Conservation (phyloP, 768 basidiomycete species). For the Tulasnella sp. region DNA sequence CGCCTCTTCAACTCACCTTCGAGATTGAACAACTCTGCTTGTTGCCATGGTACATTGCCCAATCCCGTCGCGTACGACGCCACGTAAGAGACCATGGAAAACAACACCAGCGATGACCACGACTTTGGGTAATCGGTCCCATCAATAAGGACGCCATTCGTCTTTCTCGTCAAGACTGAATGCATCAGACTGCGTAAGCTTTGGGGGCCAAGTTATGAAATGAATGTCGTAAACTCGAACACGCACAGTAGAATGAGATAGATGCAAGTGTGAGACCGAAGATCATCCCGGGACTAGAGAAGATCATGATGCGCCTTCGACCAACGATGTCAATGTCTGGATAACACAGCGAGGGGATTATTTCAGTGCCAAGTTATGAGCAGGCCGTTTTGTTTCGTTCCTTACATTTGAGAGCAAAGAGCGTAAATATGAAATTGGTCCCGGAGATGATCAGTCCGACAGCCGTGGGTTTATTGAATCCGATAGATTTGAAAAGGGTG, state of each 20-base stretch:
- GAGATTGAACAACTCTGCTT: constrained; percentile 71
- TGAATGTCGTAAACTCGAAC: too few species aligned
- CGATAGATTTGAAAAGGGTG: constrained; percentile 68
- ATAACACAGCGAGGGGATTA: constrained; percentile 6
- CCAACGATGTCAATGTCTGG: constrained; percentile 56
- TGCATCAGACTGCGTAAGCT: background rate
- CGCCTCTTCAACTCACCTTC: constrained; percentile 41
- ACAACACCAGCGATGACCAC: constrained; percentile 60
- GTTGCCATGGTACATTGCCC: constrained; percentile 80
- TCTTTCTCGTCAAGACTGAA: constrained; percentile 50
- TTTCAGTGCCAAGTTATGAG: background rate
- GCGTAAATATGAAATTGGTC: constrained; percentile 69
- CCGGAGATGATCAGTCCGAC: constrained; percentile 70
- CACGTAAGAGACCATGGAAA: constrained; percentile 76
- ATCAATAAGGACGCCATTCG: constrained; percentile 48
- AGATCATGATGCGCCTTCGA: constrained; percentile 57
- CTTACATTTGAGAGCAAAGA: constrained; percentile 51
- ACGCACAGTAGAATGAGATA: constrained; percentile 54
- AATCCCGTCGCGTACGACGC: constrained; percentile 71
- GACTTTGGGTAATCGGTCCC: constrained; percentile 46
- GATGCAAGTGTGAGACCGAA: constrained; percentile 52
- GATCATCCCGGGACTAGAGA: constrained; percentile 63
- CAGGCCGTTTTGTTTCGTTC: background rate
- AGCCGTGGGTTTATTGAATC: constrained; percentile 72
- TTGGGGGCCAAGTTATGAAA: too few species aligned